A percentile compares a stretch with the other conserved stretches of the same genome.
Evolutionary conservation across 805 yeast species (phyloP).

Genomic region (Cyberlindnera amylophila): DNA sequence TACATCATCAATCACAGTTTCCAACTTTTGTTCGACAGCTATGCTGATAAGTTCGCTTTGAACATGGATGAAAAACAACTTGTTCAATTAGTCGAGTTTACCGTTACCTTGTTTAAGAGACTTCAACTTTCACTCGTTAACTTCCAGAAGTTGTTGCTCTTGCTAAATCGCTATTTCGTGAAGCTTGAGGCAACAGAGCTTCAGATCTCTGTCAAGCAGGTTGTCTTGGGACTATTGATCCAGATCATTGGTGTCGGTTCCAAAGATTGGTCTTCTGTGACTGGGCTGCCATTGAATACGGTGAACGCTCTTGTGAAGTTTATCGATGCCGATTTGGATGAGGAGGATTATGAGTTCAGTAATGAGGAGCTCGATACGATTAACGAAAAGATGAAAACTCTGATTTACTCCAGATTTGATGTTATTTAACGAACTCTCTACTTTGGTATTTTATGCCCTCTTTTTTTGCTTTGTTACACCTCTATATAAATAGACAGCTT

Average conservation of each 20-base stretch:
- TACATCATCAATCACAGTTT: constrained; percentile 14
- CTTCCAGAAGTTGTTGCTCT: constrained; percentile 13
- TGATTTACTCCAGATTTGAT: constrained; percentile 22
- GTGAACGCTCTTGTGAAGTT: constrained; percentile 1
- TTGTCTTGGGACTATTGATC: constrained; percentile 8
- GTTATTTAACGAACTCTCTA: constrained; percentile 12
- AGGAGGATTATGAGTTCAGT: constrained; percentile 9
- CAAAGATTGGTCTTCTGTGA: constrained; percentile 14
- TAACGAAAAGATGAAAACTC: constrained; percentile 21
- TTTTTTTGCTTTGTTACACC: neutral
- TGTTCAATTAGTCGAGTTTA: constrained; percentile 9
- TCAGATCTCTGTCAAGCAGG: constrained; percentile 16
- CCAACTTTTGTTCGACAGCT: constrained; percentile 11
- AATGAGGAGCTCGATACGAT: constrained; percentile 16
- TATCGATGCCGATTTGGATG: constrained; percentile 4
- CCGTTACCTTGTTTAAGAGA: constrained; percentile 13
- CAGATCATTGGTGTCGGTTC: constrained; percentile 6
- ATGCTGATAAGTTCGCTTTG: constrained; percentile 4
- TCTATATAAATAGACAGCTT: no score
- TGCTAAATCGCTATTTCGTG: constrained; percentile 11
- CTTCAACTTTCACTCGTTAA: constrained; percentile 9
- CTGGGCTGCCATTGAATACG: constrained; percentile 12
- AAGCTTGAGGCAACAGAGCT: constrained; percentile 1
- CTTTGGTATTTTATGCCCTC: neutral
- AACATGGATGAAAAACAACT: neutral